A percentile compares a stretch with the other conserved stretches of the same genome.
Conservation (phyloP, 1,284 basidiomycete species). For the Heliocybe sulcata region DNA sequence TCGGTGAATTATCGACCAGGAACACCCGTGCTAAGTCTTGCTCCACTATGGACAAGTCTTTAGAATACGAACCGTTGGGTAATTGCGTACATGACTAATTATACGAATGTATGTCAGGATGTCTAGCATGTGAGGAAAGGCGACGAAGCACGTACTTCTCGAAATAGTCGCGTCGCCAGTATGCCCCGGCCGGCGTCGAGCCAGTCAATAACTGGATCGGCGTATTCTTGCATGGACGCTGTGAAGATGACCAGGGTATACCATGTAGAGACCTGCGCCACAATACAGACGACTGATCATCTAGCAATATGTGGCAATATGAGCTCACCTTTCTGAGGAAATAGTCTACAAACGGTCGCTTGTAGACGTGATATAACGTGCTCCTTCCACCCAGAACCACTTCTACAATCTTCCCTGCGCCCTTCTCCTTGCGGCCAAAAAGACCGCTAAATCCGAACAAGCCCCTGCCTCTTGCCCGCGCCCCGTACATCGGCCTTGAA, state of each 20-base stretch:
- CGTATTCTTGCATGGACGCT: slow-evolving; percentile 98
- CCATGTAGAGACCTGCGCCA: slow-evolving; percentile 85
- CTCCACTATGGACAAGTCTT: slow-evolving; percentile 87
- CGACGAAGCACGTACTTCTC: slow-evolving; percentile 58
- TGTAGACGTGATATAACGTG: slow-evolving; percentile 97
- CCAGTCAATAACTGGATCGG: slow-evolving; percentile 99
- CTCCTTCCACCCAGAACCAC: slow-evolving; percentile 86
- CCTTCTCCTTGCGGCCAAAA: slow-evolving; percentile 53
- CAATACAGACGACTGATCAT: slow-evolving; percentile 10
- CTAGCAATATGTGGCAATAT: slow-evolving; percentile 19
- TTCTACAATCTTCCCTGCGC: slow-evolving; percentile 89
- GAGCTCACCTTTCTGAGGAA: slow-evolving; percentile 79
- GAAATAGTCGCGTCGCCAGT: slow-evolving; percentile 82
- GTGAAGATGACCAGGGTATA: slow-evolving; percentile 99
- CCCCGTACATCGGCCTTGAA: slow-evolving; percentile 62
- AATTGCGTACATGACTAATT: slow-evolving; percentile 84
- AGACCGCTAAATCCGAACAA: slow-evolving; percentile 51
- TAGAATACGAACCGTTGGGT: slow-evolving; percentile 90
- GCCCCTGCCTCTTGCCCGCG: slow-evolving; percentile 16
- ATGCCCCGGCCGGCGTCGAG: slow-evolving; percentile 92
- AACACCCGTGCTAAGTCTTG: slow-evolving; percentile 86
- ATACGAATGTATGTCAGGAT: no score
- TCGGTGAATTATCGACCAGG: slow-evolving; percentile 94
- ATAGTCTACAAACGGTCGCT: slow-evolving; percentile 94
- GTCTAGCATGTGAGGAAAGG: slow-evolving; percentile 3